Percentiles rank a stretch among this genome's conserved stretches.
phyloP scores from a whole-genome alignment of 1,284 basidiomycete species.

The Ustilago loliicola region DNA sequence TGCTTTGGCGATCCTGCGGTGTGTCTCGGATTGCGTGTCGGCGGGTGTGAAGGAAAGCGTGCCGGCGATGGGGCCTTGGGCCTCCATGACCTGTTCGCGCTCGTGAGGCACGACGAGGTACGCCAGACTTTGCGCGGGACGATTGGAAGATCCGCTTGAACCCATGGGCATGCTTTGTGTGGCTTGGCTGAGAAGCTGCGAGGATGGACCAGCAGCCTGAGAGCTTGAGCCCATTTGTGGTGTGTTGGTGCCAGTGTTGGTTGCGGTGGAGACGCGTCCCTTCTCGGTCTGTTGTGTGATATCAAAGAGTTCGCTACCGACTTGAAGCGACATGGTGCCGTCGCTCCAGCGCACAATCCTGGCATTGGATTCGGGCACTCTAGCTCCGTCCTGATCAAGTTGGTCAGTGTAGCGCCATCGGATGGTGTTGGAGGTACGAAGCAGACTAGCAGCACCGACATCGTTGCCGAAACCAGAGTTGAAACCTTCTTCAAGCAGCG shows the following conservation, averaged over 20 bases:
- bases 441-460: conserved; percentile 55
- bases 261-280: conserved; percentile 37
- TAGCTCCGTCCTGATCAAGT: conserved; percentile 75
- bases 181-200: conserved; percentile 43
- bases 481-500: conserved; percentile 74
- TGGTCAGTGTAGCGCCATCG: conserved; percentile 88
- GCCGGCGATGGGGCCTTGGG: conserved; percentile 84
- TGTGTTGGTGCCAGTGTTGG: conserved; percentile 49
- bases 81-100: conserved; percentile 84
- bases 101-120: conserved; percentile 92
- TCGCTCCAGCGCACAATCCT: conserved; percentile 92
- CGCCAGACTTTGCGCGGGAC: conserved; percentile 69
- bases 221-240: conserved; percentile 37
- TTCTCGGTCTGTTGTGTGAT: conserved; percentile 72
- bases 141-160: conserved; percentile 41
- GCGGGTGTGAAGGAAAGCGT: conserved; percentile 86
- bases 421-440: conserved; percentile 89
- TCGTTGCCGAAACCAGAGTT: conserved; percentile 68
- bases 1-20: conserved; percentile 86
- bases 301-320: conserved; percentile 90
- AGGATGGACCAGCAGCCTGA: conserved; percentile 40
- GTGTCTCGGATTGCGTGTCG: conserved; percentile 89
- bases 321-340: conserved; percentile 84
- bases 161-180: conserved; percentile 54
- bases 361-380: conserved; percentile 85